Base-by-base conservation (phyloP, 169 alveolate species). In the Cryptosporidium bovis region DNA sequence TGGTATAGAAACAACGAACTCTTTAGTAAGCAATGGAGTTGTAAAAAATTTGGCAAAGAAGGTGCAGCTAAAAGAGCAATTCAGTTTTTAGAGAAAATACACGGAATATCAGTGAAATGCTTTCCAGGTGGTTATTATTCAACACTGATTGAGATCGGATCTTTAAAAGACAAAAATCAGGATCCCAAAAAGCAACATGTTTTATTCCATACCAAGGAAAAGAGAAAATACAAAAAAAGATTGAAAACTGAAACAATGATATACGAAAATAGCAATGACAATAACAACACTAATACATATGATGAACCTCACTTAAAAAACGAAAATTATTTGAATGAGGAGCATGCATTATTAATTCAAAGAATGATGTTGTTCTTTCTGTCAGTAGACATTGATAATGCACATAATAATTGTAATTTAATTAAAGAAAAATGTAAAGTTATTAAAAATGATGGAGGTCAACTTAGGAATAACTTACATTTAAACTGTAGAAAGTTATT, bases 1-100 rank as follows among this genome's bases (percentile, higher is more conserved):
- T 77, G 87, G 87, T 27, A 56, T 6, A 77, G 64, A 36, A 77
- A 77, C 50, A 77, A 77, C 44, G 87, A 77, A 18, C 36, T 51
- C 31, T 77, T 48, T 27, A 56, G 77, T 16, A 77, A 77, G 7
- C 87, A 77, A 31, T 77, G 87, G 87, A 77, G 87, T 62, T 77
- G 87, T 51, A 77, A 77, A 51, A 77, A 77, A 36, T 77, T 77
- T 31, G 87, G 87, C n/a, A 77, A 77, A 50, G 87, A 77, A 29
- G 87, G 87, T 16, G 87, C 87, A 46, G 87, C 87, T 34, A 77
- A 62, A 40, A 56, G 87, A 60, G 87, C 87, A n/a, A 40, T 77
- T 34, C 87, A 77, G 34, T 77, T 77, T 40, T 10, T 77, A 15
- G 87, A 77, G 20, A 77, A 62, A 48, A 77, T 77, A 44, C 87